Evolutionary conservation across 2,329 filamentous ascomycete species (phyloP).

Genomic region (Venturia carpophila): DNA sequence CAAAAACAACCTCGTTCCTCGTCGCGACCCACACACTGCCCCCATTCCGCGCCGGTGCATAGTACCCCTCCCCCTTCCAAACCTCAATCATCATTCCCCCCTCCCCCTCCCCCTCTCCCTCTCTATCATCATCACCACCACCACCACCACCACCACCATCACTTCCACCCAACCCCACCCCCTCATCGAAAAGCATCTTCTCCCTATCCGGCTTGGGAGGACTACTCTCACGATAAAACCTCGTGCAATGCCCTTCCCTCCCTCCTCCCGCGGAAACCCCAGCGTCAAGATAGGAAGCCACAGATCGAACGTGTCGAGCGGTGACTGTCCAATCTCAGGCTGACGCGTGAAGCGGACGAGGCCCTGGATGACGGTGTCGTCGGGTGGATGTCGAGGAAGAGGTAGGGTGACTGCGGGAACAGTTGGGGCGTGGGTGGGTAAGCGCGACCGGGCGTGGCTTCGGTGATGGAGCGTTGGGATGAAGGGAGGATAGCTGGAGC

Average conservation of each 20-base stretch:
- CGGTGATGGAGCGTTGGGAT: background rate
- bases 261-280: background rate
- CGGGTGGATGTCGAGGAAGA: conserved; percentile 11
- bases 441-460: background rate
- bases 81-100: background rate
- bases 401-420: background rate
- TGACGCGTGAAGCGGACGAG: conserved; percentile 6
- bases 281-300: background rate
- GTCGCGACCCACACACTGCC: background rate
- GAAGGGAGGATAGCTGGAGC: background rate
- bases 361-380: background rate
- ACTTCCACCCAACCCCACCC: background rate
- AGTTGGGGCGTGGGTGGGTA: background rate
- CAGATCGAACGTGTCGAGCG: conserved; percentile 1
- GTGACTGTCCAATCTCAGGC: background rate
- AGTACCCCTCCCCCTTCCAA: conserved; percentile 7
- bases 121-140: background rate
- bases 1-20: background rate
- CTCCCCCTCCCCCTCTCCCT: background rate
- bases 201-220: background rate
- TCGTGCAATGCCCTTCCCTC: background rate
- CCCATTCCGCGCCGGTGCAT: background rate
- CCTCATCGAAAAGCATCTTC: background rate
- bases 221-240: background rate
- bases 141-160: background rate